Percentiles rank a stretch among this genome's conserved stretches.
These are phyloP conservation scores for Stenocarpella maydis DNA, from an alignment of 2,329 filamentous ascomycete species.

Conservation along the genomic window DNA sequence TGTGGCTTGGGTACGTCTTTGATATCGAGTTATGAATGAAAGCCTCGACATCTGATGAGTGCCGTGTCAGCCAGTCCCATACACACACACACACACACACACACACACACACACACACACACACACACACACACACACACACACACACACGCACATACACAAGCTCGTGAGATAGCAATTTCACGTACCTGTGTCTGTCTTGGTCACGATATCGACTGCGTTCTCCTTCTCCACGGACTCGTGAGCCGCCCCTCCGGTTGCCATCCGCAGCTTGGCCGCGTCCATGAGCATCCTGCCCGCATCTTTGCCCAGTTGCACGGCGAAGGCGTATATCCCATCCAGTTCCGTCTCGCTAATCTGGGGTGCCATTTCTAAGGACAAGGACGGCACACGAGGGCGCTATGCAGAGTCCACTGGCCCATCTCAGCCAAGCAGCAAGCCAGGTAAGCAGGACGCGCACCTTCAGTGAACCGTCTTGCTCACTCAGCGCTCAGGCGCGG, in stretches of 20 bases:
- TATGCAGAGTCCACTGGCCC: not conserved
- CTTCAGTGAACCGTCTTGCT: not conserved
- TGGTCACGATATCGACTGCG: conserved; percentile 79
- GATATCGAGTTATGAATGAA: conserved; percentile 71
- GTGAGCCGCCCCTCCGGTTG: conserved; percentile 38
- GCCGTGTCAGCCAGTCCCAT: not conserved
- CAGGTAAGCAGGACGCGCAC: not conserved
- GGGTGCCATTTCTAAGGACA: not conserved
- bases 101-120: no score
- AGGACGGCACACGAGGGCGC: not conserved
- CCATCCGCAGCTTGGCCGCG: conserved; percentile 65
- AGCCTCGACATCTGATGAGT: conserved; percentile 69
- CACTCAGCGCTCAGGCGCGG: not conserved
- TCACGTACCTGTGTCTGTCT: conserved; percentile 72
- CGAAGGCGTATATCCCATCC: conserved; percentile 73
- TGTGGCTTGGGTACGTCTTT: conserved; percentile 69
- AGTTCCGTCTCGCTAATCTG: conserved; percentile 55
- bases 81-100: no score
- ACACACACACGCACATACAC: no score
- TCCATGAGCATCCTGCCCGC: conserved; percentile 74
- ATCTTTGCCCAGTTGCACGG: conserved; percentile 73
- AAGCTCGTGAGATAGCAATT: no score
- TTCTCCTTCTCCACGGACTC: conserved; percentile 73
- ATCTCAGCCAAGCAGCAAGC: not conserved
- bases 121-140: no score